Evolutionary conservation across 768 basidiomycete species (phyloP).

Genomic region (Leccinum pellstonianum): DNA sequence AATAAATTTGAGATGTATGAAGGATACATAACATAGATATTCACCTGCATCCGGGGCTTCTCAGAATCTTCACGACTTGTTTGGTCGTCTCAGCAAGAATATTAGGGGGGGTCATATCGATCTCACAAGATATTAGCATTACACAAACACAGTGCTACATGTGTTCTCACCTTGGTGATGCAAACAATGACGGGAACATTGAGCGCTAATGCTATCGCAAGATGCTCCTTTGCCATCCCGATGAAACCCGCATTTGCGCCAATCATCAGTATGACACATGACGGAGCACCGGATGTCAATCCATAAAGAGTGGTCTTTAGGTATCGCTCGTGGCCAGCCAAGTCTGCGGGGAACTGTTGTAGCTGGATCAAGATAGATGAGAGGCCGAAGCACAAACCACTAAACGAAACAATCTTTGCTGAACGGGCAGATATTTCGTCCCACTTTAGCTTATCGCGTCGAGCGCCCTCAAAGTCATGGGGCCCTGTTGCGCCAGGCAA

Average conservation of each 20-base stretch:
- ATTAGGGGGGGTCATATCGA: constrained; percentile 96
- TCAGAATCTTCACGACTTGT: constrained; percentile 89
- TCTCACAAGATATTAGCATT: constrained; percentile 36
- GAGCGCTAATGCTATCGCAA: constrained; percentile 91
- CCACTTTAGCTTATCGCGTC: constrained; percentile 91
- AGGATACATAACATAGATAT: constrained; percentile 15
- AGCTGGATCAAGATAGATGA: not conserved
- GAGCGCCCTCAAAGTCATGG: constrained; percentile 59
- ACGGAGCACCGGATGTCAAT: constrained; percentile 90
- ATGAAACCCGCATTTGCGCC: constrained; percentile 93
- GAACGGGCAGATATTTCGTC: constrained; percentile 89
- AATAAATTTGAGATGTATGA: not conserved
- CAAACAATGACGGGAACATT: constrained; percentile 92
- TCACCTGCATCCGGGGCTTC: constrained; percentile 89
- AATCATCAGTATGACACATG: constrained; percentile 88
- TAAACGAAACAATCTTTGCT: constrained; percentile 93
- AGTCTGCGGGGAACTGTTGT: constrained; percentile 48
- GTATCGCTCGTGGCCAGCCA: constrained; percentile 95
- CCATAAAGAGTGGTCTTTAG: constrained; percentile 94
- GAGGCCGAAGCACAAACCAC: constrained; percentile 45
- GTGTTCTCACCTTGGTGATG: constrained; percentile 76
- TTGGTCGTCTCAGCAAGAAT: constrained; percentile 88
- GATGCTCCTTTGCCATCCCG: constrained; percentile 94
- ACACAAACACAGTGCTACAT: not conserved
- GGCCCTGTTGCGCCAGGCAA: constrained; percentile 62